Evolutionary conservation across 305 asterid species (phyloP).

Genomic region (Solanum hybrid): DNA sequence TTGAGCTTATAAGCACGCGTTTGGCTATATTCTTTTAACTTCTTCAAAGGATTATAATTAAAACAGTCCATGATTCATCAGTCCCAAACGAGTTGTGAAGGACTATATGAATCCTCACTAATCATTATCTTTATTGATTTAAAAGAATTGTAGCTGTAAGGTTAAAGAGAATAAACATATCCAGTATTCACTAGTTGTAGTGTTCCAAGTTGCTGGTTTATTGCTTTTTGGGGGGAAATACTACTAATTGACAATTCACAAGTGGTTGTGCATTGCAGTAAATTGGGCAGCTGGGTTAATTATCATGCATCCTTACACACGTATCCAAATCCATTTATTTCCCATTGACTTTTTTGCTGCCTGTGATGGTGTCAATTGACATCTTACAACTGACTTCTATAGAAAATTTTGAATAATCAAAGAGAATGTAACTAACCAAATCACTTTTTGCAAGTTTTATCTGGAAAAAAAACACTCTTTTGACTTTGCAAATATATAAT

Average conservation of each 20-base stretch:
- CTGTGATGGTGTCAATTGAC: not conserved
- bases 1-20: not conserved
- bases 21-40: not conserved
- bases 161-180: not conserved
- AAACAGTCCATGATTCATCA: not conserved
- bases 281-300: not conserved
- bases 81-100: not conserved
- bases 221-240: not conserved
- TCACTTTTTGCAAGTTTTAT: not conserved
- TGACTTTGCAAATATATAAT: not conserved
- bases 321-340: not conserved
- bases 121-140: not conserved
- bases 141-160: not conserved
- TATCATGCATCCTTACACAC: not conserved
- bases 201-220: not conserved
- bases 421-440: not conserved
- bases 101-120: not conserved
- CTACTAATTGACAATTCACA: not conserved
- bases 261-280: not conserved
- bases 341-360: not conserved
- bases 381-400: not conserved
- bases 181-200: not conserved
- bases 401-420: not conserved
- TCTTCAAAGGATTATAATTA: not conserved
- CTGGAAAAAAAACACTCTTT: not conserved